Conservation (phyloP, 2,329 filamentous ascomycete genomes). For the Fusarium brevicatenulatum region DNA sequence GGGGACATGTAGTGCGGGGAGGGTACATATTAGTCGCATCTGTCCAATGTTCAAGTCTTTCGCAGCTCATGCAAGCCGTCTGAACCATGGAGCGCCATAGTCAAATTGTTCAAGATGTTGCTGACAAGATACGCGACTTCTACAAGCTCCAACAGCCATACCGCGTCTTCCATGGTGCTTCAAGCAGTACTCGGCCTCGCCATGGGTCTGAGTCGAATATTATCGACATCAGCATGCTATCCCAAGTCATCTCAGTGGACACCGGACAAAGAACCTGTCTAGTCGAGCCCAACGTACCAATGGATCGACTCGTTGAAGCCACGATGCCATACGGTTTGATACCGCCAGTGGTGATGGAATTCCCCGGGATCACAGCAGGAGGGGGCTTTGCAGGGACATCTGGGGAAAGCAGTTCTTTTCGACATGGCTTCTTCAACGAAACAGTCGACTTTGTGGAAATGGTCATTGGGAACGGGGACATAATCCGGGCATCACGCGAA, state of each 20-base stretch:
- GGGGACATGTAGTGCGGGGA: no score
- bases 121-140: constrained; percentile 55
- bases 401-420: constrained; percentile 74
- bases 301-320: constrained; percentile 70
- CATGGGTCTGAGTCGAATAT: constrained; percentile 38
- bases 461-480: constrained; percentile 66
- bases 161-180: constrained; percentile 77
- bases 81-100: constrained; percentile 58
- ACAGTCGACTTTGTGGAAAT: constrained; percentile 72
- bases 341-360: constrained; percentile 75
- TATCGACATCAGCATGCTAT: constrained; percentile 39
- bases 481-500: constrained; percentile 58
- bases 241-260: constrained; percentile 29
- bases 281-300: constrained; percentile 76
- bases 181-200: constrained; percentile 73
- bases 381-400: constrained; percentile 74
- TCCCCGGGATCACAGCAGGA: constrained; percentile 75
- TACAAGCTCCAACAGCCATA: constrained; percentile 64
- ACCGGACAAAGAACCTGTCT: constrained; percentile 37
- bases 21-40: neutral
- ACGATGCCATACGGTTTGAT: constrained; percentile 66
- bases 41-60: neutral
- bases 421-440: constrained; percentile 72
- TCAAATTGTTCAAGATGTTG: constrained; percentile 56
- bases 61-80: rapidly evolving